Evolutionary conservation across 2,329 filamentous ascomycete species (phyloP).

Genomic region (Pseudomassariella vexata): DNA sequence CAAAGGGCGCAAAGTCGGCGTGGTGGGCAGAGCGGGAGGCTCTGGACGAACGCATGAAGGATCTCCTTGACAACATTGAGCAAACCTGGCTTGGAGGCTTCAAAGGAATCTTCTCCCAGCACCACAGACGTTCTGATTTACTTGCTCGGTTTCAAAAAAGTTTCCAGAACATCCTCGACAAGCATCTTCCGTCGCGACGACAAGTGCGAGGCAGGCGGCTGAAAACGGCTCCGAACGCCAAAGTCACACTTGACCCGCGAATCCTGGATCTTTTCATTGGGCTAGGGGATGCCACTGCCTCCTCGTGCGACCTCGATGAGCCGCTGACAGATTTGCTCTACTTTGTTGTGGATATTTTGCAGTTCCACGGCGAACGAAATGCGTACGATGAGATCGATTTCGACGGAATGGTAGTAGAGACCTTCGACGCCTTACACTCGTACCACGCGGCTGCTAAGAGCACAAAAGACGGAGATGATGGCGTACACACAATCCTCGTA

Average conservation of each 20-base stretch:
- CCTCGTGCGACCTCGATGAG: conserved; percentile 74
- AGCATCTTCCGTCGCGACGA: conserved; percentile 77
- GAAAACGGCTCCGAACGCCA: conserved; percentile 29
- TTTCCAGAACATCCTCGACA: conserved; percentile 75
- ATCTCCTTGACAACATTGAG: conserved; percentile 80
- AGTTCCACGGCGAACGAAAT: conserved; percentile 93
- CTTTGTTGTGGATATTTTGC: conserved; percentile 92
- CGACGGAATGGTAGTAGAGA: conserved; percentile 83
- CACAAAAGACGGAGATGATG: conserved; percentile 33
- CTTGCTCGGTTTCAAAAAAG: conserved; percentile 70
- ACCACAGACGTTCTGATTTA: conserved; percentile 54
- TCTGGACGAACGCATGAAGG: conserved; percentile 70
- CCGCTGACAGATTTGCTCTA: conserved; percentile 88
- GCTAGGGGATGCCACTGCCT: conserved; percentile 65
- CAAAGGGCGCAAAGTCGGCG: conserved; percentile 67
- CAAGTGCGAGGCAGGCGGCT: conserved; percentile 52
- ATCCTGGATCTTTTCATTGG: conserved; percentile 87
- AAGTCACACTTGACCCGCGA: conserved; percentile 46
- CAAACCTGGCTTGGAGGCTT: conserved; percentile 94
- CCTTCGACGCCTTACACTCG: conserved; percentile 72
- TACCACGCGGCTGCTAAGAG: conserved; percentile 58
- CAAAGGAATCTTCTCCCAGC: conserved; percentile 83
- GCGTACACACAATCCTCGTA: conserved; percentile 75
- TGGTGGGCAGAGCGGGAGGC: conserved; percentile 89
- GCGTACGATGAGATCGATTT: conserved; percentile 98